Evolutionary conservation across 306 rosid genomes (phyloP).

Genomic region (Corylus heterophylla): DNA sequence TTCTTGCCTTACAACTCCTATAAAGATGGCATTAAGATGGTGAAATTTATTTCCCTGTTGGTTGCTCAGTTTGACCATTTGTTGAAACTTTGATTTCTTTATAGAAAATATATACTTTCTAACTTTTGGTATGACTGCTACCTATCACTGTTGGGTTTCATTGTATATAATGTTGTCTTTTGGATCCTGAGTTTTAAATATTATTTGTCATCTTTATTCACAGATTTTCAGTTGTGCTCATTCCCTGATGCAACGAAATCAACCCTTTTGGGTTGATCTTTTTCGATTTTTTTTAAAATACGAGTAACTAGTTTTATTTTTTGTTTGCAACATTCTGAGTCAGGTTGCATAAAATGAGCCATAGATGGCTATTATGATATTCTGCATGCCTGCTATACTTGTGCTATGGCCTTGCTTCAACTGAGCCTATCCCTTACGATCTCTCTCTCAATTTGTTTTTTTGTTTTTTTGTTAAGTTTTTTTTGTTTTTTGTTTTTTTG

Average conservation of each 20-base stretch:
- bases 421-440: not conserved
- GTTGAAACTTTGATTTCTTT: constrained; percentile 11
- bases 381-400: not conserved
- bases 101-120: not conserved
- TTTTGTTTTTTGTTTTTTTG: not conserved
- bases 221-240: not conserved
- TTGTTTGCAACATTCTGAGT: not conserved
- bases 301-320: not conserved
- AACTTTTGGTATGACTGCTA: not conserved
- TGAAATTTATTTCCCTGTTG: constrained; percentile 41
- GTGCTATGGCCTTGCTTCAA: not conserved
- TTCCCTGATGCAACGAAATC: not conserved
- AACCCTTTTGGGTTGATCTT: not conserved
- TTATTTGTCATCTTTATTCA: not conserved
- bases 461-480: too few species aligned
- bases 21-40: constrained; percentile 99
- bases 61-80: constrained; percentile 17
- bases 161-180: not conserved
- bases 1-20: constrained; percentile 97
- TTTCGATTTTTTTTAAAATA: not conserved
- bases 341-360: not conserved
- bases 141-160: not conserved
- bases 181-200: not conserved
- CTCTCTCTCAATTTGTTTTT: not conserved
- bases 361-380: not conserved